Conservation (phyloP, 1,284 basidiomycete genomes). For the Ceratobasidium sp. region DNA sequence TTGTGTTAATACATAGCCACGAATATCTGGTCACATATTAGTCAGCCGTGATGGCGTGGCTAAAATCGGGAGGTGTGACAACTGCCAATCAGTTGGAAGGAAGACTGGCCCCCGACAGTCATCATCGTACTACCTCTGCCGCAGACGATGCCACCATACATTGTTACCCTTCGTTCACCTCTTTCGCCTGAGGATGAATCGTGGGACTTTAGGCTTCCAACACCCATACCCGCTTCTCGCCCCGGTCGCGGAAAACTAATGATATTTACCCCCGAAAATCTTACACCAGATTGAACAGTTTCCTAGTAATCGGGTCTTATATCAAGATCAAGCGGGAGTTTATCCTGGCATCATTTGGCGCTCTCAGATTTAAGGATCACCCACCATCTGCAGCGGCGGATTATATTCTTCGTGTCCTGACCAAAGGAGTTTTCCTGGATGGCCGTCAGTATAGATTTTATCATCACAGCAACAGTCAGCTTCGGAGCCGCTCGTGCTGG, state of each 20-base stretch:
- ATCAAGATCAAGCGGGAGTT: slow-evolving; percentile 64
- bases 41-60: slow-evolving; percentile 23
- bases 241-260: slow-evolving; percentile 56
- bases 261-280: slow-evolving; percentile 58
- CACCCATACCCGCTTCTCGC: neutral
- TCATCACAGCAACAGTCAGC: slow-evolving; percentile 70
- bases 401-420: slow-evolving; percentile 63
- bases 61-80: slow-evolving; percentile 10
- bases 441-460: slow-evolving; percentile 68
- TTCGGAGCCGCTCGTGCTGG: slow-evolving; percentile 67
- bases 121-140: neutral
- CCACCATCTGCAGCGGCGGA: slow-evolving; percentile 58
- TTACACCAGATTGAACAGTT: slow-evolving; percentile 58
- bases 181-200: slow-evolving; percentile 57
- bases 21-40: slow-evolving; percentile 20
- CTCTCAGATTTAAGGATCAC: slow-evolving; percentile 60
- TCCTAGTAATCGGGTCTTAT: slow-evolving; percentile 64
- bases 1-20: too few species aligned
- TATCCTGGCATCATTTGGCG: slow-evolving; percentile 61
- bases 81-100: neutral
- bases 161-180: slow-evolving; percentile 52
- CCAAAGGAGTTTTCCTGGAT: slow-evolving; percentile 63
- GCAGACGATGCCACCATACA: slow-evolving; percentile 10
- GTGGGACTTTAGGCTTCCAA: slow-evolving; percentile 56
- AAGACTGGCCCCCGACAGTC: neutral